A percentile compares a stretch with the other conserved stretches of the same genome.
These are phyloP conservation scores for Ganoderma boninense DNA, from an alignment of 1,284 basidiomycete species.

Conservation along the genomic window DNA sequence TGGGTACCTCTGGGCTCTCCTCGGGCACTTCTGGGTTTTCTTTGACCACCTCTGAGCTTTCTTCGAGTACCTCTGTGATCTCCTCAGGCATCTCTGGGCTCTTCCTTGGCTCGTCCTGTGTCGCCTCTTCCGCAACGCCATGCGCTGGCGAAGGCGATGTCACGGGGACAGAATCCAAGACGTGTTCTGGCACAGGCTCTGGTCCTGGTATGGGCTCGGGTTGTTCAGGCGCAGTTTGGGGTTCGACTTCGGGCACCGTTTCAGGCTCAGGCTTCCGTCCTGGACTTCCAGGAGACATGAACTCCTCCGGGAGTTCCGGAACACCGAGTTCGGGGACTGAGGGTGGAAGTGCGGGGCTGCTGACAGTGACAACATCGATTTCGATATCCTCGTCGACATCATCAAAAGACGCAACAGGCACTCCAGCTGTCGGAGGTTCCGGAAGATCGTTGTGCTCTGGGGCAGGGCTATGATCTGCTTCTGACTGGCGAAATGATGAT, in stretches of 20 bases:
- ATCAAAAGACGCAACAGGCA: not conserved
- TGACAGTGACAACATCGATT: conserved; percentile 6
- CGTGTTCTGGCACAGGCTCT: not conserved
- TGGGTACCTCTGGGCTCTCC: not conserved
- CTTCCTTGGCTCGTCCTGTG: not conserved
- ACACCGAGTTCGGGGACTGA: not conserved
- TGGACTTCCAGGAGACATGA: not conserved
- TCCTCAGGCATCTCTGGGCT: not conserved
- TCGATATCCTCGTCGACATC: conserved; percentile 3
- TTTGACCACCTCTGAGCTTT: not conserved
- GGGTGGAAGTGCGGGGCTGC: conserved; percentile 1
- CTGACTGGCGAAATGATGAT: not conserved
- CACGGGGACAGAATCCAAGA: not conserved
- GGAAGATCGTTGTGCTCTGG: not conserved
- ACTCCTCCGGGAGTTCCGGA: not conserved
- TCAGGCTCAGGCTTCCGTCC: not conserved
- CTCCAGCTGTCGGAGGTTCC: not conserved
- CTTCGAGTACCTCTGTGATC: not conserved
- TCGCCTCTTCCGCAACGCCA: not conserved
- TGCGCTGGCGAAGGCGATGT: not conserved
- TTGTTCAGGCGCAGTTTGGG: not conserved
- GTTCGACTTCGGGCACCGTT: not conserved
- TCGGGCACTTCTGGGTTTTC: not conserved
- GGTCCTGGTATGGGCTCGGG: not conserved
- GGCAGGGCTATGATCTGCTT: not conserved